Conservation (phyloP, 805 yeast genomes). For the Yamadazyma scolyti region DNA sequence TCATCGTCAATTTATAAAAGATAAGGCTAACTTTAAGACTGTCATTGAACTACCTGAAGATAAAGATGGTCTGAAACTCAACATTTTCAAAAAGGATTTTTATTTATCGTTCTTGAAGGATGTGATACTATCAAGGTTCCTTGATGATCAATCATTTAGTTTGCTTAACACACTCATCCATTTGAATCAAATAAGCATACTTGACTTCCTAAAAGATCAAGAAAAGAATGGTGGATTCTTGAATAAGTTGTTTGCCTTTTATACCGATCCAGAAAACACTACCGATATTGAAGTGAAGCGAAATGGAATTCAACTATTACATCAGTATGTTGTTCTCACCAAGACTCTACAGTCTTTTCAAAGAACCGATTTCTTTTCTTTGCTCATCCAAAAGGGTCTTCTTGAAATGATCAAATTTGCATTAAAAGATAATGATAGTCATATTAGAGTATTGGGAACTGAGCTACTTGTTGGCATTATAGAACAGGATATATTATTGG, state of each 20-base stretch:
- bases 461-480: constrained; percentile 77
- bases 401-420: constrained; percentile 72
- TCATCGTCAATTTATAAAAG: constrained; percentile 61
- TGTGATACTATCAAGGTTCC: constrained; percentile 73
- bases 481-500: constrained; percentile 74
- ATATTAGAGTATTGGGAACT: constrained; percentile 65
- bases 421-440: constrained; percentile 45
- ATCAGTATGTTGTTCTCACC: constrained; percentile 75
- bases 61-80: constrained; percentile 28
- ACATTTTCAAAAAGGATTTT: constrained; percentile 68
- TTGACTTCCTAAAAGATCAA: constrained; percentile 53
- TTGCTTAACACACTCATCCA: constrained; percentile 65
- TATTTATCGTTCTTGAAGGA: constrained; percentile 80
- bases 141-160: constrained; percentile 77
- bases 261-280: constrained; percentile 15
- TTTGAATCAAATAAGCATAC: constrained; percentile 63
- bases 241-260: constrained; percentile 56
- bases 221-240: constrained; percentile 42
- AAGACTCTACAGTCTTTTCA: constrained; percentile 61
- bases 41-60: constrained; percentile 58
- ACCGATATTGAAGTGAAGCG: constrained; percentile 33
- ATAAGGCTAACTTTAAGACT: constrained; percentile 62
- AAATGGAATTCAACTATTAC: constrained; percentile 74
- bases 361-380: constrained; percentile 59
- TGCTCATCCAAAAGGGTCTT: constrained; percentile 64